Conservation (phyloP, 352 stramenopile genomes). For the Phytophthora rubi region DNA sequence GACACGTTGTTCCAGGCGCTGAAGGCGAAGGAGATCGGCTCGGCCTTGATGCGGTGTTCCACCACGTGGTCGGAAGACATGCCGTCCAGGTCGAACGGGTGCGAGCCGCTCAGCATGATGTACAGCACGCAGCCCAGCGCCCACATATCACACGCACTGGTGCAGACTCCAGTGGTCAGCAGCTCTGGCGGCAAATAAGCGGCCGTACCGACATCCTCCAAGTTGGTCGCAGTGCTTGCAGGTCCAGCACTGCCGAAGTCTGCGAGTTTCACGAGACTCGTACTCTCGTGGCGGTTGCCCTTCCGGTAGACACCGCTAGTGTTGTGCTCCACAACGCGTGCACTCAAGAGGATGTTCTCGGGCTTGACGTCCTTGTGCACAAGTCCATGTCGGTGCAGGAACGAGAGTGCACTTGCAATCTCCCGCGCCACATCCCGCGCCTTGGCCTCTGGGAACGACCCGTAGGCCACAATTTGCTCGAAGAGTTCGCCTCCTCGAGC, state of each 20-base stretch:
- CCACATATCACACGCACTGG: conserved; percentile 80
- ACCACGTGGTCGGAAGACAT: conserved; percentile 86
- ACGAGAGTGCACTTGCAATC: conserved; percentile 68
- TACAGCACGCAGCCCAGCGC: conserved; percentile 93
- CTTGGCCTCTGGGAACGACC: conserved; percentile 62
- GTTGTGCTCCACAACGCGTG: conserved; percentile 35
- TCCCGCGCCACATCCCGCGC: conserved; percentile 57
- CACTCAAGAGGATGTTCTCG: conserved; percentile 77
- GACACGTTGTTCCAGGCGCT: conserved; percentile 79
- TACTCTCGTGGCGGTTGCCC: conserved; percentile 22
- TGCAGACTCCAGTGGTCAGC: conserved; percentile 57
- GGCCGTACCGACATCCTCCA: conserved; percentile 76
- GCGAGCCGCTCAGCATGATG: conserved; percentile 92
- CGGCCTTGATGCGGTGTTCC: conserved; percentile 72
- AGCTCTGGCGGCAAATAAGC: conserved; percentile 78
- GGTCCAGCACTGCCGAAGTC: conserved; percentile 84
- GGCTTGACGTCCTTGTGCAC: conserved; percentile 88
- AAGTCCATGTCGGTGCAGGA: conserved; percentile 72
- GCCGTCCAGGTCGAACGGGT: conserved; percentile 93
- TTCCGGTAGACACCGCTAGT: conserved; percentile 20
- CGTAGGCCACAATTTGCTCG: conserved; percentile 82
- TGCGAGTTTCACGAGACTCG: conserved; percentile 66
- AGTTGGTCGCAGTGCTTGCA: conserved; percentile 31
- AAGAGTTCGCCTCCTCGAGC: conserved; percentile 91
- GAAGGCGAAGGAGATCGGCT: conserved; percentile 59